Evolutionary conservation across 345 rosid genomes (phyloP), one percentile per base, ranked within the genome.

Genomic region (Erucastrum elatum): DNA sequence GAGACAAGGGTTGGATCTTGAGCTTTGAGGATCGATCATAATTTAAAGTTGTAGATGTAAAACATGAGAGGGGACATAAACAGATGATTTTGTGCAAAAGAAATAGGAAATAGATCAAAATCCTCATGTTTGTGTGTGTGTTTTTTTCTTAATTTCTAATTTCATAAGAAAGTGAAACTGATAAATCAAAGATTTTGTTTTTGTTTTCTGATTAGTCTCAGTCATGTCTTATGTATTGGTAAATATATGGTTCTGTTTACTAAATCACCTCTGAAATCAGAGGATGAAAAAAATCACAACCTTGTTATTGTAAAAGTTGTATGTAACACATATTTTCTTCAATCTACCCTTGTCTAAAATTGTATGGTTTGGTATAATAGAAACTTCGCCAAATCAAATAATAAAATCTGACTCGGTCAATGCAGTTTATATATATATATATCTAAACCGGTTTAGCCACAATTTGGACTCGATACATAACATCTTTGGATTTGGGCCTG

Each of bases 21-120:
- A 81, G 74, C 77, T 81, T 46, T 75, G 72, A 75, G 58, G 39
- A 56, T 58, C 49, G 41, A 41, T 29, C 59, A 29, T 61, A 60
- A 71, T 62, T 31, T 58, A 49, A 56, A 63, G 71, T 70, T 75
- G 79, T 75, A 75, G 83, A 80, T 75, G 73, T 71, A 59, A 65
- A 65, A 76, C 83, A 81, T 81, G 74, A 76, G 77, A 76, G 74
- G 31, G 31, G n/a, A 15, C 76, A 71, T 64, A 81, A 53, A 16
- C 59, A 53, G 59, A 53, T 26, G 26, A 53, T 53, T 53, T 53
- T 53, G 10, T 53, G 60, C 60, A 53, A 16, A 5, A n/a, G 1
- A n/a, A 51, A 13, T 49, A 41, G 49, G 49, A 10, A 41, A 41
- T 53, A 61, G 66, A 64, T 69, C 71, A 69, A 55, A 79, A 75